Evolutionary conservation across 75 land plant species (phyloP), one percentile per base, ranked within the genome.

Genomic region (Cryptomeria japonica): DNA sequence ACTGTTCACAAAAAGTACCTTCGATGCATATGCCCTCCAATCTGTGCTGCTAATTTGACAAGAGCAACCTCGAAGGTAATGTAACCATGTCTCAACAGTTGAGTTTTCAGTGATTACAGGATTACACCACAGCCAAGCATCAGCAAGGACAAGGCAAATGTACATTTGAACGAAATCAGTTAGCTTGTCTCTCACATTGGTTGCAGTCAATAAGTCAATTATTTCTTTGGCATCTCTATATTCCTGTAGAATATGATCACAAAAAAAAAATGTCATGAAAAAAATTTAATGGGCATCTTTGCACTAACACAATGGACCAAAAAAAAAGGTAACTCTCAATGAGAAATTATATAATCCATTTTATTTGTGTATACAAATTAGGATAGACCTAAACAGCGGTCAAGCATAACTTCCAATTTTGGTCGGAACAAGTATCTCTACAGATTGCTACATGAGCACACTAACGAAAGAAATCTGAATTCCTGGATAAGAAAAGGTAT

Each of bases 11-110:
- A 12, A 44, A 12, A 87, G 51, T 28, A 93, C 95, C 93, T 94
- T 94, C 44, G 93, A 88, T 3, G 96, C 96, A 86, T 92, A 93
- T 14, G 91, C 78, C 86, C 94, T 93, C 92, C 92, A 92, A 87
- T 95, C 95, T 49, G 93, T 92, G 78, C 87, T 90, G 39, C 91
- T 64, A 53, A 94, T 93, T 46, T 89, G 93, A 80, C 87, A 87
- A 39, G 94, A 93, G 55, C 93, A 95, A 28, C 90, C 91, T 18
- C 91, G 83, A 34, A 95, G 91, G 87, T 58, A 94, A 46, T 72
- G 79, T 14, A 83, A 44, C 96, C 95, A 94, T 86, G 87, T 85
- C 49, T 90, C 87, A 32, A 87, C 79, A 56, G 32, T 55, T 83
- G 90, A 44, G 6, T 87, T 89, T 19, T 89, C 86, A 70, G 87